A percentile compares a stretch with the other conserved stretches of the same genome.
Conservation (phyloP, 495 filamentous ascomycete species). For the Xylaria intraflava region DNA sequence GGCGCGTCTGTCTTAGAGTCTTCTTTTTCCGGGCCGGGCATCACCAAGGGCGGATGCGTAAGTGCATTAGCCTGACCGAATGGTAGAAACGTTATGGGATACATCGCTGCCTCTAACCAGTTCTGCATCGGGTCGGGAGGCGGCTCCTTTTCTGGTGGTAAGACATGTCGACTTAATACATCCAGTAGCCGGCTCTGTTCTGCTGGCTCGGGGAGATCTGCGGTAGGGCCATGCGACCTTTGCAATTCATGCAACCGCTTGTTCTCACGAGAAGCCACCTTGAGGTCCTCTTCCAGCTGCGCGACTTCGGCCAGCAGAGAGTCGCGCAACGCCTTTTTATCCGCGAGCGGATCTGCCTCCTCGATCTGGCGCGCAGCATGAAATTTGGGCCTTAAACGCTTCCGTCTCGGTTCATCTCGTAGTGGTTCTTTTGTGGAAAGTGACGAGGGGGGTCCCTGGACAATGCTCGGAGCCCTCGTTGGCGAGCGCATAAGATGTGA, state of each 20-base stretch:
- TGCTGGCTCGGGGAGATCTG: constrained; percentile 12
- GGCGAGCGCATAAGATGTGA: constrained; percentile 29
- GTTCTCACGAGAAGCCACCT: constrained; percentile 32
- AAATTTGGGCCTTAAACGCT: constrained; percentile 17
- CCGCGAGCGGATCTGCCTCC: constrained; percentile 31
- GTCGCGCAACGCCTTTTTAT: constrained; percentile 34
- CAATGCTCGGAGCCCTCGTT: neutral
- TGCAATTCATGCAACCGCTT: constrained; percentile 31
- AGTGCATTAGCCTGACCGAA: constrained; percentile 32
- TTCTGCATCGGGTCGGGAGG: constrained; percentile 19
- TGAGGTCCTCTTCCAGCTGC: constrained; percentile 31
- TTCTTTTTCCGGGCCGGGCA: neutral
- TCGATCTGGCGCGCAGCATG: constrained; percentile 29
- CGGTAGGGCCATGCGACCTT: constrained; percentile 3
- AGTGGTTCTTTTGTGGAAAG: constrained; percentile 1
- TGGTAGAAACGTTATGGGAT: constrained; percentile 44
- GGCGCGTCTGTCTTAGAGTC: constrained; percentile 18
- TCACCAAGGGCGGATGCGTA: constrained; percentile 4
- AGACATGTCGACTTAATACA: constrained; percentile 31
- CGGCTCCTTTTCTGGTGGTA: constrained; percentile 27
- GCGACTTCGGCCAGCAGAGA: constrained; percentile 33
- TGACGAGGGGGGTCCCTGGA: constrained; percentile 10
- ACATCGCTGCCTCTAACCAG: constrained; percentile 35
- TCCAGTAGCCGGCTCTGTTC: constrained; percentile 28
- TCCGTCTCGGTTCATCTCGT: constrained; percentile 16